phyloP scores from a whole-genome alignment of 139 green algal genomes.

The Chlorokybus atmophyticus region DNA sequence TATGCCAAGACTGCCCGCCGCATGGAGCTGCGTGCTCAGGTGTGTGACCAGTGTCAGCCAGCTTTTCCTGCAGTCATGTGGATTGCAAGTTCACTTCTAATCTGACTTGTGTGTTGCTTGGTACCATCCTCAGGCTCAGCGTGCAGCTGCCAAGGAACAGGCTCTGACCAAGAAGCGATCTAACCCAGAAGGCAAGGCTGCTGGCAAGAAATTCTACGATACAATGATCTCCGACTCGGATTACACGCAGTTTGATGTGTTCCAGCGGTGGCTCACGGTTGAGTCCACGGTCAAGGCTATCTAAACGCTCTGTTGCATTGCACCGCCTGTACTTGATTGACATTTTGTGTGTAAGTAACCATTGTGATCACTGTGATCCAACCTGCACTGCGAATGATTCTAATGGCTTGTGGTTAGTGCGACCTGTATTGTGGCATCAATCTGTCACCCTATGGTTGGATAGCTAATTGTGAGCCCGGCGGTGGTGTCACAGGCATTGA shows the following conservation, averaged over 20 bases:
- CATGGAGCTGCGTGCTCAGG: constrained; percentile 41
- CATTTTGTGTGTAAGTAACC: no score
- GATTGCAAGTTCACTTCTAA: neutral
- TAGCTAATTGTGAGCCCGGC: no score
- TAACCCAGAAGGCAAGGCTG: constrained; percentile 34
- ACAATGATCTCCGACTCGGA: constrained; percentile 33
- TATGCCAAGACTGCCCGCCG: constrained; percentile 56
- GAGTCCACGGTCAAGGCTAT: no score
- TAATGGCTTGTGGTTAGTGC: no score
- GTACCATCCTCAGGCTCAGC: neutral
- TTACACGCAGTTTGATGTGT: constrained; percentile 34
- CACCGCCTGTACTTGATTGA: no score
- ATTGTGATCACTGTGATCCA: no score
- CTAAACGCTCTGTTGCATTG: no score
- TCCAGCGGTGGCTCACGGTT: constrained; percentile 36
- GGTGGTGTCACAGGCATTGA: no score
- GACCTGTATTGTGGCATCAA: no score
- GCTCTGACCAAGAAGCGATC: constrained; percentile 30
- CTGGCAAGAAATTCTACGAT: constrained; percentile 48
- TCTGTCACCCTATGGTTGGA: no score
- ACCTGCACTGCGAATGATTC: no score
- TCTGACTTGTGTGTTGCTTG: neutral
- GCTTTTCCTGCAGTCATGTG: neutral
- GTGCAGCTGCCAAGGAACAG: constrained; percentile 33
- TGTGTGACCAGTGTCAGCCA: neutral